Evolutionary conservation across 176 grass and related monocot species (phyloP).

Genomic region (Thalia dealbata): DNA sequence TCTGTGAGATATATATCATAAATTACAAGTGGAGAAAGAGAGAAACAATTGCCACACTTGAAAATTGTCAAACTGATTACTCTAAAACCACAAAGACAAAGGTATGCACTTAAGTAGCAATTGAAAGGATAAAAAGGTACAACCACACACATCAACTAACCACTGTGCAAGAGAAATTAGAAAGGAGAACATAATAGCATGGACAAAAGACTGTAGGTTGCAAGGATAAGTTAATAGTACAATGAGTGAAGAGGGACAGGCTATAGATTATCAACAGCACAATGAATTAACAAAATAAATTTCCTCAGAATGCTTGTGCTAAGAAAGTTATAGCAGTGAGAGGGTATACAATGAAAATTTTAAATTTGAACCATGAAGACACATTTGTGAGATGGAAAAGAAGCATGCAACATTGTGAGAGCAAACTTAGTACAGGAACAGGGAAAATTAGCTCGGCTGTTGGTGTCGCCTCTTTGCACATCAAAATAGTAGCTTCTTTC

Average conservation of each 20-base stretch:
- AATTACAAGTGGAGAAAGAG: conserved; percentile 14
- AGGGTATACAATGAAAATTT: no score
- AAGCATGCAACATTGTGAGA: neutral
- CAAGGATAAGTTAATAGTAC: neutral
- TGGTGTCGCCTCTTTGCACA: no score
- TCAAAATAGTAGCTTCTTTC: no score
- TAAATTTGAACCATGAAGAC: neutral
- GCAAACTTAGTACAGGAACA: neutral
- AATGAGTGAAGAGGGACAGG: neutral
- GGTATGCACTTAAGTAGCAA: no score
- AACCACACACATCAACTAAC: neutral
- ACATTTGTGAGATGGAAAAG: neutral
- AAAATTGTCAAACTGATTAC: no score
- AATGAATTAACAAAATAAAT: neutral
- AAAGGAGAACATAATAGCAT: no score
- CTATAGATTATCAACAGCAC: neutral
- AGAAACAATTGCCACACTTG: neutral
- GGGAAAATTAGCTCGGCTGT: neutral
- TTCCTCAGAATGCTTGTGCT: neutral
- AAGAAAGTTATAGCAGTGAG: neutral
- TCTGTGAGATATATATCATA: conserved; percentile 22
- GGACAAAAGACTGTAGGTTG: neutral
- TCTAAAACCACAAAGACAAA: no score
- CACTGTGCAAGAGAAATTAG: no score
- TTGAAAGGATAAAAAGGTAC: no score